Evolutionary conservation across 768 basidiomycete genomes (phyloP), one percentile per base, ranked within the genome.

Genomic region (Neoboletus subvelutipes): DNA sequence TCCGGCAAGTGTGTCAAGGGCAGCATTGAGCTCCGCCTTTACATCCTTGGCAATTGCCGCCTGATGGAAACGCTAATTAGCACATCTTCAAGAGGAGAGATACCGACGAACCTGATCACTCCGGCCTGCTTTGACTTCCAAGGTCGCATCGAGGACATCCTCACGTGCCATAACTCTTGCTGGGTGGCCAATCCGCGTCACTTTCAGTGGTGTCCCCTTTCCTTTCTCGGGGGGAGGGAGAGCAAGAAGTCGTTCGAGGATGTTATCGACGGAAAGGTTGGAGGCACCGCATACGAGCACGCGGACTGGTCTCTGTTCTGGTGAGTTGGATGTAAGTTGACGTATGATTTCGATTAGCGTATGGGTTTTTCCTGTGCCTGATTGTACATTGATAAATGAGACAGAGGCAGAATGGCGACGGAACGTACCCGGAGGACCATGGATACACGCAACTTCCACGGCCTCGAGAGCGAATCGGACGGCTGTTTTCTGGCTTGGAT

Each of bases 211-310:
- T 15, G 15, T 17, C 57, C 74, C 79, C 22, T 76, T 73, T 5
- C 76, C 77, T 50, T 80, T 84, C 26, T 80, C 80, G 1, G 72
- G 63, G 0, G 73, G 58, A 13, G 87, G 85, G 4, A 90, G 73
- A 17, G 80, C 81, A 17, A 91, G 77, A 11, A 99, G 78, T 20
- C 97, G 81, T 63, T 95, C 88, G 13, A 99, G 80, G 39, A 99
- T 88, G 71, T 99, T 99, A 71, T 99, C 97, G 1, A 97, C 93
- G 1, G 95, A 90, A 50, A 99, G 78, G 64, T 99, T 97, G 4
- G 91, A 94, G 9, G 94, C 94, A 22, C 94, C 94, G 65, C 95
- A 97, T 5, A 98, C 87, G 13, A 98, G 83, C 4, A 97, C 74
- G 33, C 87, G 82, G 37, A 77, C 73, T 3, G 83, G 77, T 58